Evolutionary conservation across 2,329 filamentous ascomycete species (phyloP).

Genomic region (Macroventuria anomochaeta): DNA sequence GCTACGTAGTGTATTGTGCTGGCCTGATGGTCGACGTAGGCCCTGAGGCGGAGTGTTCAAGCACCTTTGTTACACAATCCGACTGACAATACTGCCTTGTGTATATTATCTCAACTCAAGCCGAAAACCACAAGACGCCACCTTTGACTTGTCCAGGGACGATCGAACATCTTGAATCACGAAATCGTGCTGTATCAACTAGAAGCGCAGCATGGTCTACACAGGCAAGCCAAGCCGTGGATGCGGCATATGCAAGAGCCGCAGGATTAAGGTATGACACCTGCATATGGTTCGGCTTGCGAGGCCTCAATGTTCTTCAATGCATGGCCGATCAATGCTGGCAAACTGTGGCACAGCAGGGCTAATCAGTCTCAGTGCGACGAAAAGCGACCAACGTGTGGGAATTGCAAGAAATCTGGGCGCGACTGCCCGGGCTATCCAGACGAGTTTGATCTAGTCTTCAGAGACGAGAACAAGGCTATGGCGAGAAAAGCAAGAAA

Average conservation of each 20-base stretch:
- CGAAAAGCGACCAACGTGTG: conserved; percentile 45
- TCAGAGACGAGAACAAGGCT: conserved; percentile 74
- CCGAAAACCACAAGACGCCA: neutral
- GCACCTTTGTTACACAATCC: conserved; percentile 5
- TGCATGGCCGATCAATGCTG: neutral
- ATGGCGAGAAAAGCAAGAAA: conserved; percentile 68
- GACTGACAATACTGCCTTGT: conserved; percentile 2
- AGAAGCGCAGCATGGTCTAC: conserved; percentile 45
- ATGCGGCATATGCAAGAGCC: conserved; percentile 76
- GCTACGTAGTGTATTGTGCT: conserved; percentile 16
- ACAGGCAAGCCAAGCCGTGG: conserved; percentile 57
- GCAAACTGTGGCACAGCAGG: conserved; percentile 3
- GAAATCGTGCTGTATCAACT: neutral
- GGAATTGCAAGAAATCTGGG: conserved; percentile 44
- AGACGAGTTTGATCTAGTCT: conserved; percentile 74
- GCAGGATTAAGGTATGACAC: conserved; percentile 71
- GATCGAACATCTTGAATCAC: neutral
- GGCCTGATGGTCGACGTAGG: conserved; percentile 16
- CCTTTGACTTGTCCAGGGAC: neutral
- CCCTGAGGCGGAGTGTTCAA: conserved; percentile 14
- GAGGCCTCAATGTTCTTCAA: neutral
- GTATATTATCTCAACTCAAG: conserved; percentile 6
- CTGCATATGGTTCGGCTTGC: neutral
- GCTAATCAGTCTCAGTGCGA: conserved; percentile 38
- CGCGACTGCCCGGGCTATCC: conserved; percentile 49